Evolutionary conservation across 345 rosid genomes (phyloP).

Genomic region (Citrus unshiu): DNA sequence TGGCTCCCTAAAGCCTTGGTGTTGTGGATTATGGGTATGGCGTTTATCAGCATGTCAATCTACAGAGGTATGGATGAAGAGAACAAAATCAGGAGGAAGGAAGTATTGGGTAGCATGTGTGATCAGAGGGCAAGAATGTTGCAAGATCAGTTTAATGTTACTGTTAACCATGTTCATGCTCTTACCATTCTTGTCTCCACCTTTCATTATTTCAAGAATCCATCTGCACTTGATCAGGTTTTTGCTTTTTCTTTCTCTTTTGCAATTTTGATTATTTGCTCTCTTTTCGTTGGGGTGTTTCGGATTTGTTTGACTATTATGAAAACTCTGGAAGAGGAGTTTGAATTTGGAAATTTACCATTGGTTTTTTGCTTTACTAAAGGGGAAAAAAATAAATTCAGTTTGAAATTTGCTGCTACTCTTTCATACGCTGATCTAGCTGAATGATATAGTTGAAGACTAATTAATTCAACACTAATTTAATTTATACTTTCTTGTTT

Average conservation of each 20-base stretch:
- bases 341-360: not conserved
- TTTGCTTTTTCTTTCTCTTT: constrained; percentile 8
- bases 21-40: constrained; percentile 53
- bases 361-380: not conserved
- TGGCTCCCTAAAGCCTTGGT: constrained; percentile 60
- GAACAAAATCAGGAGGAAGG: constrained; percentile 67
- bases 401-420: constrained; percentile 1
- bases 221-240: constrained; percentile 99
- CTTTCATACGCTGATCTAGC: not conserved
- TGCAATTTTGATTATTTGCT: not conserved
- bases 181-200: constrained; percentile 96
- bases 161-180: constrained; percentile 98
- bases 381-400: not conserved
- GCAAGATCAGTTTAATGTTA: constrained; percentile 95
- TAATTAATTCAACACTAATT: not conserved
- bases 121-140: constrained; percentile 96
- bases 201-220: constrained; percentile 85
- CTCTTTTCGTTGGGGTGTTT: not conserved
- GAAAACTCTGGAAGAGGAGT: not conserved
- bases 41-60: constrained; percentile 36
- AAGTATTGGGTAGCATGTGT: constrained; percentile 81
- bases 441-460: not conserved
- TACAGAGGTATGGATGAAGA: constrained; percentile 60
- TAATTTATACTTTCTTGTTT: not conserved
- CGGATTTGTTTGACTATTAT: not conserved